These are phyloP conservation scores for Leptoxyphium fumago DNA, from an alignment of 2,329 filamentous ascomycete genomes.

Conservation along the genomic window DNA sequence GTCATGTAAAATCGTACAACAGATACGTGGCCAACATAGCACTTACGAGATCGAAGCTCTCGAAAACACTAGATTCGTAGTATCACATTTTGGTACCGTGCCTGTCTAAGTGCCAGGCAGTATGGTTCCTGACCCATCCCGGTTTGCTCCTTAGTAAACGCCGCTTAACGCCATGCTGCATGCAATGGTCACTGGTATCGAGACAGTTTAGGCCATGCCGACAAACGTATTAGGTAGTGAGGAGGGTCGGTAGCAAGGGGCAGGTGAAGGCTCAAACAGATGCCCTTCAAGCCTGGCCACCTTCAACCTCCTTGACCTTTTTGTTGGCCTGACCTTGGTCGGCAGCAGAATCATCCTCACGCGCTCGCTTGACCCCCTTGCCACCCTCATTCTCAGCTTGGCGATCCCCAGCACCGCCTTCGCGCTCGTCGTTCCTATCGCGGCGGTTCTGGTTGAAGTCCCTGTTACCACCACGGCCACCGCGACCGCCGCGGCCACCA, in stretches of 20 bases:
- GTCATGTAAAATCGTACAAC: no score
- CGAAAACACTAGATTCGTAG: no score
- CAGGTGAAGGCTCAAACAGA: no score
- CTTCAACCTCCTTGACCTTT: conserved; percentile 6
- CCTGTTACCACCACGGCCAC: conserved; percentile 14
- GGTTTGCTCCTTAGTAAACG: no score
- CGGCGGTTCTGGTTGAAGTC: conserved; percentile 12
- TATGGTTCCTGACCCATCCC: no score
- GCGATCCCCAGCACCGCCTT: conserved; percentile 4
- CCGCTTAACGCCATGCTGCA: conserved; percentile 3
- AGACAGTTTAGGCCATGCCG: background rate
- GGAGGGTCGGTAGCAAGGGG: no score
- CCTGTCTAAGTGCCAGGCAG: no score
- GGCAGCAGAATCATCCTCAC: background rate
- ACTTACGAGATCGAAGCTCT: no score
- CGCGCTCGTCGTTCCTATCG: conserved; percentile 8
- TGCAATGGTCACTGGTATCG: conserved; percentile 2
- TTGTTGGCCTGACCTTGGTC: conserved; percentile 3
- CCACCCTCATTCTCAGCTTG: conserved; percentile 6
- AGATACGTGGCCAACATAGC: no score
- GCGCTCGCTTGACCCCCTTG: conserved; percentile 4
- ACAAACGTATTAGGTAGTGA: background rate
- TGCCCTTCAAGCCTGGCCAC: no score
- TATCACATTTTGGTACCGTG: no score
- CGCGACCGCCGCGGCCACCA: conserved; percentile 6